Evolutionary conservation across 2,329 filamentous ascomycete species (phyloP).

Genomic region (Trichocomaceae sp.): DNA sequence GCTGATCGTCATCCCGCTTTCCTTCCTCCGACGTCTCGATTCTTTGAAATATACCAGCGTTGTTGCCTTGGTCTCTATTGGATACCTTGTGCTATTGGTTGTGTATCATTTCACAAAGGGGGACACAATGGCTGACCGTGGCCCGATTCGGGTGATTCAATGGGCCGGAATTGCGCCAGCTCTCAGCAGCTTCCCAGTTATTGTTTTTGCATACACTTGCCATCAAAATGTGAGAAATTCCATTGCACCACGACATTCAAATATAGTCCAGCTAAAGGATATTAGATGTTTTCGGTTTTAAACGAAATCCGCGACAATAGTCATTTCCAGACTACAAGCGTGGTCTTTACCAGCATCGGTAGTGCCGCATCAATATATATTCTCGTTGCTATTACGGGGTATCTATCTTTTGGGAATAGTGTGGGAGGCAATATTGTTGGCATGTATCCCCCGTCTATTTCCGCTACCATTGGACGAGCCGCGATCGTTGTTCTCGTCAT

Average conservation of each 20-base stretch:
- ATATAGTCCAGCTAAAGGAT: slow-evolving; percentile 14
- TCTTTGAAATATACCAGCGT: slow-evolving; percentile 97
- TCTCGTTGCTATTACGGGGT: slow-evolving; percentile 88
- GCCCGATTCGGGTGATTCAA: slow-evolving; percentile 65
- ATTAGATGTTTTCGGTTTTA: slow-evolving; percentile 93
- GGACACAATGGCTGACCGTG: slow-evolving; percentile 67
- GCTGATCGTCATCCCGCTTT: slow-evolving; percentile 88
- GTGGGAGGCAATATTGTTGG: slow-evolving; percentile 88
- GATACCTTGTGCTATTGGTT: slow-evolving; percentile 86
- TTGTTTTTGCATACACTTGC: slow-evolving; percentile 98
- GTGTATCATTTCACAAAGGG: slow-evolving; percentile 80
- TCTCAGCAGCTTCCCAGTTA: slow-evolving; percentile 82
- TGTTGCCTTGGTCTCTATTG: slow-evolving; percentile 83
- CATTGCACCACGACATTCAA: neutral
- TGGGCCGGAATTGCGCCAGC: slow-evolving; percentile 75
- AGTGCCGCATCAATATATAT: slow-evolving; percentile 82
- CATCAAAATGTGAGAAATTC: slow-evolving; percentile 71
- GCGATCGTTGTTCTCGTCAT: slow-evolving; percentile 94
- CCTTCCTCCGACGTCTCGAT: slow-evolving; percentile 83
- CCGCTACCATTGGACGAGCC: slow-evolving; percentile 85
- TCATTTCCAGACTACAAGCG: slow-evolving; percentile 67
- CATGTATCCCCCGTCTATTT: slow-evolving; percentile 74
- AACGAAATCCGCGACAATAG: slow-evolving; percentile 89
- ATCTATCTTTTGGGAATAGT: slow-evolving; percentile 87
- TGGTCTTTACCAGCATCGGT: slow-evolving; percentile 78